These are phyloP conservation scores for Filobasidium floriforme DNA, from an alignment of 768 basidiomycete species.

Conservation along the genomic window DNA sequence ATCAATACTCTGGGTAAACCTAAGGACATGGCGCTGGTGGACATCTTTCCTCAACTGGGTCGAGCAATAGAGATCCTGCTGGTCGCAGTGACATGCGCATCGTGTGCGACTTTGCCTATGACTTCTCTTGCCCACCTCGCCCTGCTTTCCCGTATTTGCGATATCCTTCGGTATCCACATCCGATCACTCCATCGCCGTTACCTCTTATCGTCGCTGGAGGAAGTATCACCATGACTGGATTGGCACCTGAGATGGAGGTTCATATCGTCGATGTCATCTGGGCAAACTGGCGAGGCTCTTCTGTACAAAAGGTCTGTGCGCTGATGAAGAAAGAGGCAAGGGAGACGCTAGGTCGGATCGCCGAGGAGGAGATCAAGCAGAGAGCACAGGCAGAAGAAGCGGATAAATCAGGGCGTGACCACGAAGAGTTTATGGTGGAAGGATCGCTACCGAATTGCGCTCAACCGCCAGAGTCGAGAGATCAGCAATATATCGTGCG, in stretches of 20 bases:
- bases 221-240: slow-evolving; percentile 11
- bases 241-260: slow-evolving; percentile 22
- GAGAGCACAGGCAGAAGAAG: too few relatives aligned
- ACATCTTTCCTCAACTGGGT: slow-evolving; percentile 14
- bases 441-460: too few relatives aligned
- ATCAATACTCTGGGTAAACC: slow-evolving; percentile 1
- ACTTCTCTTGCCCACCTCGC: slow-evolving; percentile 20
- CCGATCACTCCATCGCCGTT: slow-evolving; percentile 20
- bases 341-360: neutral
- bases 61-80: slow-evolving; percentile 13
- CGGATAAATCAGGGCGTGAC: too few relatives aligned
- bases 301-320: slow-evolving; percentile 15
- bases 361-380: neutral
- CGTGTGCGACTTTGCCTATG: neutral
- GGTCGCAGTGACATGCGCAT: neutral
- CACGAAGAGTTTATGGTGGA: too few relatives aligned
- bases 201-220: slow-evolving; percentile 19
- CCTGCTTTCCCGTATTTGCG: slow-evolving; percentile 18
- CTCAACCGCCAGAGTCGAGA: too few relatives aligned
- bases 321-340: slow-evolving; percentile 11
- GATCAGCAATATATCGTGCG: too few relatives aligned
- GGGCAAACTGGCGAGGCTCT: slow-evolving; percentile 19
- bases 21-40: neutral
- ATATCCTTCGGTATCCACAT: slow-evolving; percentile 9
- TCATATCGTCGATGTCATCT: slow-evolving; percentile 22